Base-by-base conservation (phyloP, 2,329 filamentous ascomycete genomes). In the Trichophyton schoenleinii region DNA sequence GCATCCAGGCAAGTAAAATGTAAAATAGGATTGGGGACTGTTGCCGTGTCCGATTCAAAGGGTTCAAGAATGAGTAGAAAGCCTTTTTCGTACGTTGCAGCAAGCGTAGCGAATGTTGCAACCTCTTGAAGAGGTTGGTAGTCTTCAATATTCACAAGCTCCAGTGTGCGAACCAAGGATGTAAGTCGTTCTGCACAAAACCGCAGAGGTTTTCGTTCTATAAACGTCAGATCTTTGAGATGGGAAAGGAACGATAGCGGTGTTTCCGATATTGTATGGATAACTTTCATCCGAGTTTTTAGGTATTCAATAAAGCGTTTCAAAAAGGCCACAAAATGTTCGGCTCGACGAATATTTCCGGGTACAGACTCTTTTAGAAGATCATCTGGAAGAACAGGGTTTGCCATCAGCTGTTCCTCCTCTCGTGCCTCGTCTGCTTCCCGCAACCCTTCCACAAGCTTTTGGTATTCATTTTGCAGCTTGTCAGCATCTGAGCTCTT, bases 241-340 rank as follows among this genome's bases (percentile, higher is more conserved):
- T 99, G 92, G 15, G 88, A 84, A 7, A 99, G 80, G 72, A 99
- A 99, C 0, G 92, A 96, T 1, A 89, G 87, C 0, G 94, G 94
- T 0, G 92, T 99, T 74, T 99, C 94, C 6, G 94, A 96, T 65
- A 97, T 96, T 66, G 96, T 92, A 70, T 96, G 91, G 3, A 94
- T 85, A 13, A 97, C 91, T 79, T 96, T 97, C 94, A 99, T 97
- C 62, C 95, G 85, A 1, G 92, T 97, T 81, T 91, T 96, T 58
- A 99, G 80, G 69, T 99, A 99, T 73, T 99, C 95, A 66, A 99
- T 94, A 71, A 99, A 99, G 64, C 94, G 83, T 72, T 96, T 96
- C 62, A 99, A 76, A 72, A 99, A 99, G 0, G 91, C 85, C 13
- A 96, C 85, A 70, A 99, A 99, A 71, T 99, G 94, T 70, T 99